A percentile compares a stretch with the other conserved stretches of the same genome.
Evolutionary conservation across 2,329 filamentous ascomycete genomes (phyloP).

Genomic region (Plectosphaerella sp.): DNA sequence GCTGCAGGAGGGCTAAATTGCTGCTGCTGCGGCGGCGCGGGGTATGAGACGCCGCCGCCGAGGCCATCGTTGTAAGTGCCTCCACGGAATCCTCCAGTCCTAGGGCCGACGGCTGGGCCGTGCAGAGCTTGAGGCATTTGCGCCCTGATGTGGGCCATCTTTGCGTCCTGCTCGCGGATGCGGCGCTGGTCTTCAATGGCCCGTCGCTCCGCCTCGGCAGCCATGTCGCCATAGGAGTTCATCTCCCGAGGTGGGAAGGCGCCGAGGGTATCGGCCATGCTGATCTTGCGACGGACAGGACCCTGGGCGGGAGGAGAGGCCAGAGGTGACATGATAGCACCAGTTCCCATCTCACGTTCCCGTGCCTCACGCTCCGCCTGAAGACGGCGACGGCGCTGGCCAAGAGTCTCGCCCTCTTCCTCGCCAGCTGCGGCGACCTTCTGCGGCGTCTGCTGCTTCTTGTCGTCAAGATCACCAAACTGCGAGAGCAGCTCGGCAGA

Average conservation of each 20-base stretch:
- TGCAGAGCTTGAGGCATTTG: conserved; percentile 43
- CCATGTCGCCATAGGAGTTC: conserved; percentile 17
- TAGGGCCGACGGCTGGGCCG: conserved; percentile 13
- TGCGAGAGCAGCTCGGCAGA: conserved; percentile 64
- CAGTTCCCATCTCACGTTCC: conserved; percentile 44
- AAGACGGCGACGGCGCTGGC: conserved; percentile 69
- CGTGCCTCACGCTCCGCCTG: conserved; percentile 66
- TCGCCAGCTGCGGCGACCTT: conserved; percentile 33
- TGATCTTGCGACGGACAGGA: conserved; percentile 28
- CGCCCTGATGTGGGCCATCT: conserved; percentile 41
- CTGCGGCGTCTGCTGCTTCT: conserved; percentile 29
- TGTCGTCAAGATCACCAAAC: conserved; percentile 48
- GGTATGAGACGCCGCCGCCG: conserved; percentile 29
- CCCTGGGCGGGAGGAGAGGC: no score
- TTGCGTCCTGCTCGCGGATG: conserved; percentile 38
- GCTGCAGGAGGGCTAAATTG: conserved; percentile 8
- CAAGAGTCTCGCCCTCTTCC: conserved; percentile 69
- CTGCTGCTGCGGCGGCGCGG: conserved; percentile 2
- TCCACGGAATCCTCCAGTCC: conserved; percentile 42
- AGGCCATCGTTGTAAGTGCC: conserved; percentile 52
- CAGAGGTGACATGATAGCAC: no score
- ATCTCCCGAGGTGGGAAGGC: conserved; percentile 35
- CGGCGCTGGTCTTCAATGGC: conserved; percentile 34
- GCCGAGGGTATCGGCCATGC: conserved; percentile 56
- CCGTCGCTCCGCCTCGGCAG: conserved; percentile 33